Percentiles rank a stretch among this genome's conserved stretches.
Evolutionary conservation across 257 asterid genomes (phyloP).

Genomic region (Linaria vulgaris): DNA sequence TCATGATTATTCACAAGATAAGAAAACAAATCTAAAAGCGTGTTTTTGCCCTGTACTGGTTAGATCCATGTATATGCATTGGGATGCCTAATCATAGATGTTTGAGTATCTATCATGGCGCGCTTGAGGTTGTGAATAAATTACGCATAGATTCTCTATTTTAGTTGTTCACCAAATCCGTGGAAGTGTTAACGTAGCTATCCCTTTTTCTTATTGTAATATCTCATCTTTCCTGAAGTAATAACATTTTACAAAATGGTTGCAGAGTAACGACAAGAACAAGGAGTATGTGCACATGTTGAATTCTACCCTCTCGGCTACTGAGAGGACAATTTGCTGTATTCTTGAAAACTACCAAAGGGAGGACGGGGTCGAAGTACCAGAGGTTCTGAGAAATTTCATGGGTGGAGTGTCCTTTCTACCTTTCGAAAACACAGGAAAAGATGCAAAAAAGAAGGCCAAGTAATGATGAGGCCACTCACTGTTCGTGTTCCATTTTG

Average conservation of each 20-base stretch:
- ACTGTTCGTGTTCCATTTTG: background rate
- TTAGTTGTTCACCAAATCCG: background rate
- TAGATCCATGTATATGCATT: background rate
- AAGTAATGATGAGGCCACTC: constrained; percentile 34
- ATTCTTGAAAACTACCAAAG: constrained; percentile 87
- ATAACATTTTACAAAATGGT: constrained; percentile 14
- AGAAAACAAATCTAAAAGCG: background rate
- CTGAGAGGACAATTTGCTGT: constrained; percentile 91
- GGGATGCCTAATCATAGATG: background rate
- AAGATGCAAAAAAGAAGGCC: constrained; percentile 59
- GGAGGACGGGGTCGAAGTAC: constrained; percentile 88
- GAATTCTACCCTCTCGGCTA: constrained; percentile 93
- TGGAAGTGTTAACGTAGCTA: background rate
- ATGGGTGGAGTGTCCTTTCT: constrained; percentile 75
- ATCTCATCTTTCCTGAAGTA: background rate
- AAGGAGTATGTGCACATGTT: constrained; percentile 88
- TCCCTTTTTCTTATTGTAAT: background rate
- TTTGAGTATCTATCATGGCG: too few species aligned
- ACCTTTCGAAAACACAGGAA: constrained; percentile 55
- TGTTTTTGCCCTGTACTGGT: background rate
- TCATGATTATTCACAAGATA: background rate
- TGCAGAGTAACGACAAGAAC: constrained; percentile 71
- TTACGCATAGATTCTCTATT: background rate
- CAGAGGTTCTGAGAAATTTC: constrained; percentile 62
- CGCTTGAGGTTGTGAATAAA: too few species aligned